Evolutionary conservation across 306 rosid species (phyloP).

Genomic region (Rubus idaeus): DNA sequence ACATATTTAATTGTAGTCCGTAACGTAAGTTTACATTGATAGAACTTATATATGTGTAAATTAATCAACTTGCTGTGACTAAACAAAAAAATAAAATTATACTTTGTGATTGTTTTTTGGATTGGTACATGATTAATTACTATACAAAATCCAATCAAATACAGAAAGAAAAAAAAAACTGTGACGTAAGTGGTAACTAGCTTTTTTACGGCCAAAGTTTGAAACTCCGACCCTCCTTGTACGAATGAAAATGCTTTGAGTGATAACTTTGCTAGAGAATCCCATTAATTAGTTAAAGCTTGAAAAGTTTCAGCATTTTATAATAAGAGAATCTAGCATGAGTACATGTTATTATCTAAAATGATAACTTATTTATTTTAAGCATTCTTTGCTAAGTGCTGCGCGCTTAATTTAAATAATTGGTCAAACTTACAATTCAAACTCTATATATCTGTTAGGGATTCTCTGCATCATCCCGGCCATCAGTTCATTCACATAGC

Average conservation of each 20-base stretch:
- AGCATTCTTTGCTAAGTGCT: slow-evolving; percentile 13
- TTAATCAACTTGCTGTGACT: too few relatives aligned
- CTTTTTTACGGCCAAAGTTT: too few relatives aligned
- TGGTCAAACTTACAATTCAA: slow-evolving; percentile 22
- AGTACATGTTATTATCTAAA: slow-evolving; percentile 16
- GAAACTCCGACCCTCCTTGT: too few relatives aligned
- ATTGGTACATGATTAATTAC: too few relatives aligned
- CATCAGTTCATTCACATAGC: not conserved
- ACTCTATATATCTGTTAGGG: not conserved
- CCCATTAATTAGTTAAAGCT: slow-evolving; percentile 5
- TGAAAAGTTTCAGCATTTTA: slow-evolving; percentile 7
- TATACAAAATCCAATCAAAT: too few relatives aligned
- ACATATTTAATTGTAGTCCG: too few relatives aligned
- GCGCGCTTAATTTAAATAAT: not conserved
- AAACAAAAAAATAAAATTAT: too few relatives aligned
- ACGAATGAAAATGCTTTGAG: not conserved
- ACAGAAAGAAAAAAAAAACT: too few relatives aligned
- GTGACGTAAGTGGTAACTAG: too few relatives aligned
- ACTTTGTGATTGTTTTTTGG: too few relatives aligned
- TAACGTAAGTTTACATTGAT: too few relatives aligned
- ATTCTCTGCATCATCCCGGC: not conserved
- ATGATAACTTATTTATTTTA: slow-evolving; percentile 22
- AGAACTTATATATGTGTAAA: too few relatives aligned
- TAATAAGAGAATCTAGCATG: slow-evolving; percentile 22
- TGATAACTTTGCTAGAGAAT: slow-evolving; percentile 9